Evolutionary conservation across 345 rosid species (phyloP), one percentile per base, ranked within the genome.

Genomic region (Populus ilicifolia): DNA sequence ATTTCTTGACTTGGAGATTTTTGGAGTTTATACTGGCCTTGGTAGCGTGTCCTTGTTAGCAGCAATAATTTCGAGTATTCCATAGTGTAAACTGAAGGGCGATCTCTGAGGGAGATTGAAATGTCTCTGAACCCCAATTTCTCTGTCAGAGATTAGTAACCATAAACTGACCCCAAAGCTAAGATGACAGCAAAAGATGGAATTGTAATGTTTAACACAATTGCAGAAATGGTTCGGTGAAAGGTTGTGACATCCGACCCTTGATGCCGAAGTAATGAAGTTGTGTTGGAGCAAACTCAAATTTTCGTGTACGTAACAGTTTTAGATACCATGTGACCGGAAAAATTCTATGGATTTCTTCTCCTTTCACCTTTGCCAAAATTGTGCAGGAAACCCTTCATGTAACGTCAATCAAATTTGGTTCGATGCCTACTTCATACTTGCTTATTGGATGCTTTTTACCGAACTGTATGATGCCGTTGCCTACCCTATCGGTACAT

Each of bases 51-150:
- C 93, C 59, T 77, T 91, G 76, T 74, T 90, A 73, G 88, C 94
- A 59, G 97, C 96, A 3, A 39, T 86, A 41, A 89, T 89, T 74
- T 84, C 93, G 67, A 87, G 75, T 82, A 76, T 78, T 91, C 79
- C 76, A 77, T 82, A 38, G 87, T 93, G 29, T 96, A 93, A 87
- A 90, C 92, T 18, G 91, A 90, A 81, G 93, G 96, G 21, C 88
- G 93, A 21, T 87, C 98, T 35, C 91, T 93, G 0, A 92, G 91
- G 78, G 96, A 91, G 83, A 93, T 91, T 54, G 96, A 93, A 82
- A 75, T 87, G 84, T 91, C 93, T 36, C 76, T 90, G 5, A 88
- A 84, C 77, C 81, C 86, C 72, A 83, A 76, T 23, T 21, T 76
- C n/a, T 50, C 23, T 27, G 48, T 20, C 27, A 72, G 79, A 41